Evolutionary conservation across 1,284 basidiomycete genomes (phyloP).

Genomic region (Leccinum glutinopallens): DNA sequence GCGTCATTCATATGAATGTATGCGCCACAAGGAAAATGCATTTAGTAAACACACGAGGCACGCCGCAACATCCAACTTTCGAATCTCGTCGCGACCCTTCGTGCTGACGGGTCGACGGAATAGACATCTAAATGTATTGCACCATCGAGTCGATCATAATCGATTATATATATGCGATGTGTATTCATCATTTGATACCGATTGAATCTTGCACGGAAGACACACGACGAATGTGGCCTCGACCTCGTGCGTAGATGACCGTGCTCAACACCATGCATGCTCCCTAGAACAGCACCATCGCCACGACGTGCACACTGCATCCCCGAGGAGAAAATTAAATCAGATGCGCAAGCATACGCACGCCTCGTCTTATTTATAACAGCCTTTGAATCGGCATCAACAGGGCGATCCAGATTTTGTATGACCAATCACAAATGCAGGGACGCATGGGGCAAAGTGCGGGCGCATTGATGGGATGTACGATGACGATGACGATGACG

Average conservation of each 20-base stretch:
- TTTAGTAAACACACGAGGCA: constrained; percentile 5
- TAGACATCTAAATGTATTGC: not conserved
- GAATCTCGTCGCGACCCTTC: constrained; percentile 13
- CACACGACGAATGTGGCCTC: not conserved
- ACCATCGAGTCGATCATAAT: constrained; percentile 4
- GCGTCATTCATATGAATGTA: not conserved
- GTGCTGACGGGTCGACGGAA: not conserved
- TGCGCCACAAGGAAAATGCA: constrained; percentile 4
- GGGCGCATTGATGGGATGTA: not conserved
- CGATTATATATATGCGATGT: constrained; percentile 3
- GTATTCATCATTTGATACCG: not conserved
- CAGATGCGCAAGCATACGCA: not conserved
- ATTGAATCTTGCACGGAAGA: not conserved
- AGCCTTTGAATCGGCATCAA: constrained; percentile 2
- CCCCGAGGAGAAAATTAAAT: not conserved
- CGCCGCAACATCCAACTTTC: constrained; percentile 3
- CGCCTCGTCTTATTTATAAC: not conserved
- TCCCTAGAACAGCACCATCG: not conserved
- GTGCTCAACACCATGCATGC: not conserved
- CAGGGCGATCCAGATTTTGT: not conserved
- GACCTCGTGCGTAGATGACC: constrained; percentile 5
- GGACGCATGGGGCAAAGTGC: not conserved
- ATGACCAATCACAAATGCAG: not conserved
- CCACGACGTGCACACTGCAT: not conserved
- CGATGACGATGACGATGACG: not conserved